Conservation (phyloP, 306 rosid species). For the Myrica gale region DNA sequence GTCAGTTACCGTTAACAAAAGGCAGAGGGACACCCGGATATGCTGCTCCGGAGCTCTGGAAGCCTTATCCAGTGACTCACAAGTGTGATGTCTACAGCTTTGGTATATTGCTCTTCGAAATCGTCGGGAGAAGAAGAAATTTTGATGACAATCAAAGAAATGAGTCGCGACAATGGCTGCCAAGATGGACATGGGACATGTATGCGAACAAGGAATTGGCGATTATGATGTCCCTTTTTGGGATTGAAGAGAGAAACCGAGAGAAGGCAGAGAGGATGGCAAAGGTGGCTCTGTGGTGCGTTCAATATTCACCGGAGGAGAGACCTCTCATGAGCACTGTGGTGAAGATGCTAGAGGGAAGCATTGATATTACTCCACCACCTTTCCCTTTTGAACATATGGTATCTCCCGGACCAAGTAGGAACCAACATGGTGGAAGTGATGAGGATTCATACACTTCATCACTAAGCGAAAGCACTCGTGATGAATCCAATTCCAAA, state of each 20-base stretch:
- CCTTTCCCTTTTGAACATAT: slow-evolving; percentile 42
- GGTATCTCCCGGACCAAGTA: slow-evolving; percentile 18
- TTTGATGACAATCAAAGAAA: slow-evolving; percentile 22
- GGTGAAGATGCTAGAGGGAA: slow-evolving; percentile 55
- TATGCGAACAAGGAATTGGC: slow-evolving; percentile 36
- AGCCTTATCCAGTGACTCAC: slow-evolving; percentile 32
- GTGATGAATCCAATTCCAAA: background rate
- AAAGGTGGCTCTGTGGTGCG: slow-evolving; percentile 54
- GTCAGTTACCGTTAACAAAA: slow-evolving; percentile 18
- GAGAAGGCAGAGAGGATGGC: slow-evolving; percentile 37
- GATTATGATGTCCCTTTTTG: slow-evolving; percentile 45
- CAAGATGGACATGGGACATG: slow-evolving; percentile 52
- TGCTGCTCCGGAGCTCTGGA: slow-evolving; percentile 55
- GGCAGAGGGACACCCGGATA: slow-evolving; percentile 49
- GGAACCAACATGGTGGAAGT: slow-evolving; percentile 16
- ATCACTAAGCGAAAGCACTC: slow-evolving; percentile 23
- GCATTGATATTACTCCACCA: slow-evolving; percentile 35
- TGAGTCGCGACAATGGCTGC: slow-evolving; percentile 47
- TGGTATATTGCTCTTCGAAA: slow-evolving; percentile 45
- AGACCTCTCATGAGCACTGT: slow-evolving; percentile 51
- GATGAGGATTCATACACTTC: slow-evolving; percentile 22
- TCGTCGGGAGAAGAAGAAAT: slow-evolving; percentile 47
- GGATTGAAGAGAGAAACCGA: slow-evolving; percentile 37
- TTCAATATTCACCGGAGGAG: slow-evolving; percentile 39
- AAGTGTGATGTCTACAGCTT: slow-evolving; percentile 48